A percentile compares a stretch with the other conserved stretches of the same genome.
Evolutionary conservation across 805 yeast species (phyloP).

Genomic region (Jamesozyma piceae): DNA sequence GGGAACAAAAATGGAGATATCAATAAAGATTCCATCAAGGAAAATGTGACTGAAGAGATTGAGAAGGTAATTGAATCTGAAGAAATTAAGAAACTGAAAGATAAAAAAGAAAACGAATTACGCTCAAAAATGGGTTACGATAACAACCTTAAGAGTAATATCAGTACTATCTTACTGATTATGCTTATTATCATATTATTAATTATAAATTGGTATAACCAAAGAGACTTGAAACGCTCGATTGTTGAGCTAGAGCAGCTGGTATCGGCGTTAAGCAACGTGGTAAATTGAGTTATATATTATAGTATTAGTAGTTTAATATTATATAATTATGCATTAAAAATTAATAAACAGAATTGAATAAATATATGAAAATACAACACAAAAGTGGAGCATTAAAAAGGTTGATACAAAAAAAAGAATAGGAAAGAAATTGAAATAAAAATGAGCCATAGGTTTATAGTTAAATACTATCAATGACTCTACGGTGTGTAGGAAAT

Average conservation of each 20-base stretch:
- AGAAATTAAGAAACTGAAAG: background rate
- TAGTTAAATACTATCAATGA: background rate
- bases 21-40: background rate
- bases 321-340: constrained; percentile 2
- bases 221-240: constrained; percentile 2
- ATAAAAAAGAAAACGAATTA: background rate
- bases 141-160: background rate
- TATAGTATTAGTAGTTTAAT: background rate
- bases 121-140: background rate
- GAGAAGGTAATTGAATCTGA: background rate
- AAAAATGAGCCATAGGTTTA: background rate
- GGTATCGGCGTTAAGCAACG: background rate
- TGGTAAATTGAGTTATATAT: background rate
- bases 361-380: background rate
- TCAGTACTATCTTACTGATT: background rate
- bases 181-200: constrained; percentile 1
- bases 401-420: no score
- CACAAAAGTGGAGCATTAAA: background rate
- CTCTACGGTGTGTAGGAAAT: background rate
- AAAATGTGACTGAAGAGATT: background rate
- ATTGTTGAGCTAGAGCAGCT: background rate
- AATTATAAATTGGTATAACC: constrained; percentile 1
- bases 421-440: background rate
- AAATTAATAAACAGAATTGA: background rate
- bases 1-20: background rate